phyloP scores from a whole-genome alignment of 2,329 filamentous ascomycete species.

The Xenoacremonium recifei region DNA sequence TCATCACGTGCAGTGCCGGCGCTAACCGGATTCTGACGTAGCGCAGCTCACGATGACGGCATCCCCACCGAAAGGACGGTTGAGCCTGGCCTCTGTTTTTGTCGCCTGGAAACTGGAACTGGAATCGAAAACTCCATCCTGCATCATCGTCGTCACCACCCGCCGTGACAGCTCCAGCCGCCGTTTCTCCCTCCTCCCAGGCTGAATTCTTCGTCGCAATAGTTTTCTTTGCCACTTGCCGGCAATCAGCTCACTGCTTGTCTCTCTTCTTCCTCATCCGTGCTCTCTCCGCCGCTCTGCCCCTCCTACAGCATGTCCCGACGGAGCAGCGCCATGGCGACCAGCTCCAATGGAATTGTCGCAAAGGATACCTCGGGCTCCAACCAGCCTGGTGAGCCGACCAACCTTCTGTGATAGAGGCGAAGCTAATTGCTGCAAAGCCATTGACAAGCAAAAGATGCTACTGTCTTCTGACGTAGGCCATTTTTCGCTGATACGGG shows the following conservation, averaged over 20 bases:
- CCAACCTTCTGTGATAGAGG: background rate
- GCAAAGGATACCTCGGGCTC: constrained; percentile 28
- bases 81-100: too few species aligned
- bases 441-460: constrained; percentile 72
- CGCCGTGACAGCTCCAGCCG: too few species aligned
- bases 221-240: background rate
- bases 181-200: too few species aligned
- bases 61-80: constrained; percentile 24
- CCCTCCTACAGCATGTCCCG: constrained; percentile 56
- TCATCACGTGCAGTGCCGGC: constrained; percentile 18
- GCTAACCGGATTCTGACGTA: constrained; percentile 17
- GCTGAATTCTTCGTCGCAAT: background rate
- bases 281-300: background rate
- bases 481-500: constrained; percentile 69
- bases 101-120: too few species aligned
- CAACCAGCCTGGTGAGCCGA: constrained; percentile 33
- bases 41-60: constrained; percentile 27
- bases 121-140: too few species aligned
- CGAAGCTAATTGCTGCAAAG: constrained; percentile 34
- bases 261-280: background rate
- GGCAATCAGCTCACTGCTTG: too few species aligned
- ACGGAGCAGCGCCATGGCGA: constrained; percentile 46
- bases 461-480: constrained; percentile 68
- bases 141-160: too few species aligned
- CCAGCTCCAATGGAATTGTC: constrained; percentile 25